Base-by-base conservation (phyloP, 495 filamentous ascomycete species). In the Xylaria sp. region DNA sequence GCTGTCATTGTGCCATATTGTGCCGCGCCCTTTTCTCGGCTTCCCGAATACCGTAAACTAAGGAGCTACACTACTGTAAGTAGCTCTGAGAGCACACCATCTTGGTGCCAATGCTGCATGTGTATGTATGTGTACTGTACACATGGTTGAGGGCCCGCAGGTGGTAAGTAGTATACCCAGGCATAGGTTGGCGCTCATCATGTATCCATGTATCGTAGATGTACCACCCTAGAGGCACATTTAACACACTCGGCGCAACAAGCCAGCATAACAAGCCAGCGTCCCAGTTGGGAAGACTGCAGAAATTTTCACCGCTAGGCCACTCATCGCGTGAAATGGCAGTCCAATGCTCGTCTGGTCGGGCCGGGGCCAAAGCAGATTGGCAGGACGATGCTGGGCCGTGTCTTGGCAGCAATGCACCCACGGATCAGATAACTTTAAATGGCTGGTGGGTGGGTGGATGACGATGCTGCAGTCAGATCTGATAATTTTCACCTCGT, bases 351-450 rank as follows among this genome's bases (percentile, higher is more conserved):
- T 11, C 40, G 1, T 55, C 31, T 8, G 12, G 44, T 35, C 46
- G 37, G 31, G 50, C n/a, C 43, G 31, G 44, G 46, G 48, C 50
- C 50, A 5, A 61, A 61, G 43, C 33, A 33, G 64, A 55, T 67
- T 67, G 64, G 64, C 48, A 41, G 64, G 31, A 19, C 12, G 64
- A 15, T 55, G 43, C 29, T 67, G 46, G 66, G 50, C 31, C 66
- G 43, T 62, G 72, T 72, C 76, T 76, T 78, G 72, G 72, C 76
- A 43, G 58, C 68, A 58, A 70, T 74, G 74, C 70, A 77, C 44
- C 37, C 71, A 75, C 82, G 82, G 83, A 85, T 85, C 83, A 76
- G 83, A 85, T 85, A 85, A 85, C 82, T 81, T 81, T 83, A 80
- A 74, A 77, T 70, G 77, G 77, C 55, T 71, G 61, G 68, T 50